Evolutionary conservation across 306 rosid species (phyloP).

Genomic region (Carpinus fangiana): DNA sequence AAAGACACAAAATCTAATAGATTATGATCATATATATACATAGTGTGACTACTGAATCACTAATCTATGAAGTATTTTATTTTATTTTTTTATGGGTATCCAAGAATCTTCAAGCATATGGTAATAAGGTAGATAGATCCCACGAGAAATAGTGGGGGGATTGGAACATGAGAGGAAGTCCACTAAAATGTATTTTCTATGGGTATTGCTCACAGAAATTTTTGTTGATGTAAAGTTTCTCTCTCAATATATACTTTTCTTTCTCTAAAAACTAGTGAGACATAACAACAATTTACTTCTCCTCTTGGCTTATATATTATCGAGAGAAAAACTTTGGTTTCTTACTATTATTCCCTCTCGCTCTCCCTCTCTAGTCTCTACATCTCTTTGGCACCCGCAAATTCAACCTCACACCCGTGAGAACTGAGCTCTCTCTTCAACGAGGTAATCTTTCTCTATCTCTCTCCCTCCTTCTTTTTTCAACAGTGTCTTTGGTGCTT

Average conservation of each 20-base stretch:
- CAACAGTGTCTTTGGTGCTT: slow-evolving; percentile 15
- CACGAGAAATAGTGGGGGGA: neutral
- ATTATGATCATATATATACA: neutral
- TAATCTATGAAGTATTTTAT: neutral
- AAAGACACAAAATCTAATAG: no score
- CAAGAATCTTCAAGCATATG: neutral
- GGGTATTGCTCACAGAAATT: neutral
- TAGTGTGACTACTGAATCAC: neutral
- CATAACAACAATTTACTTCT: slow-evolving; percentile 7
- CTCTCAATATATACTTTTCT: neutral
- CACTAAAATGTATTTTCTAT: neutral
- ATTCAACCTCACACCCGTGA: slow-evolving; percentile 35
- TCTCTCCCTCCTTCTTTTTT: neutral
- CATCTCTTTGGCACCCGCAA: slow-evolving; percentile 27
- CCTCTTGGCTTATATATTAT: slow-evolving; percentile 15
- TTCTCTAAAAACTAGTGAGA: neutral
- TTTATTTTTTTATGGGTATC: neutral
- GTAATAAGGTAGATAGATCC: neutral
- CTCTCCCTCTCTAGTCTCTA: slow-evolving; percentile 9
- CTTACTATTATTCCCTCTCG: slow-evolving; percentile 25
- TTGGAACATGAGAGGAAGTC: neutral
- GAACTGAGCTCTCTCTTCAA: slow-evolving; percentile 29
- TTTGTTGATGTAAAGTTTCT: neutral
- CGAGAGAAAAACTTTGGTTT: slow-evolving; percentile 9
- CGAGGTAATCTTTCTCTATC: slow-evolving; percentile 42